phyloP scores from a whole-genome alignment of 306 rosid genomes.

The Styphnolobium japonicum region DNA sequence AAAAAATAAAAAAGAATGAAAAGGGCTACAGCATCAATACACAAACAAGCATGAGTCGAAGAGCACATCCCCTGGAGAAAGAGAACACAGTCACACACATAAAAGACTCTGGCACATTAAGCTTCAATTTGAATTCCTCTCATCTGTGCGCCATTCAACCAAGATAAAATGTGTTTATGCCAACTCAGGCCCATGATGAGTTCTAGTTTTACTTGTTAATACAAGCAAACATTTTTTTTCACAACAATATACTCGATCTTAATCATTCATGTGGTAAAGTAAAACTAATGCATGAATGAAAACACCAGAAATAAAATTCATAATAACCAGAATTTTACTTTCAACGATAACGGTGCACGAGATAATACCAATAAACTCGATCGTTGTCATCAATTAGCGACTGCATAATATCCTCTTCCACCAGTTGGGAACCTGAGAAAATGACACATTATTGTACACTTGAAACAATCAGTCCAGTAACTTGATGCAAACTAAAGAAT shows the following conservation, averaged over 20 bases:
- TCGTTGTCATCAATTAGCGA: constrained; percentile 54
- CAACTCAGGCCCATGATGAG: background rate
- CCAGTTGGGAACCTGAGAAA: constrained; percentile 39
- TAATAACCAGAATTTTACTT: constrained; percentile 16
- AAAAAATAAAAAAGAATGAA: background rate
- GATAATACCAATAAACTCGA: constrained; percentile 63
- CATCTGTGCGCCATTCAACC: background rate
- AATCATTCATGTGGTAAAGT: constrained; percentile 2
- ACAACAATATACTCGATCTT: background rate
- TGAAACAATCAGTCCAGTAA: constrained; percentile 8
- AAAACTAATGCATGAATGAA: background rate
- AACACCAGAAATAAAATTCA: constrained; percentile 4
- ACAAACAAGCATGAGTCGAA: background rate
- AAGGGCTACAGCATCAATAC: background rate
- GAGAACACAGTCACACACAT: background rate
- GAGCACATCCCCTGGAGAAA: background rate
- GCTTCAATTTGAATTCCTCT: background rate
- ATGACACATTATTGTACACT: constrained; percentile 13
- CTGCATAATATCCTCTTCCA: constrained; percentile 48
- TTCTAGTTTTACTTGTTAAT: background rate
- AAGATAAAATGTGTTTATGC: background rate
- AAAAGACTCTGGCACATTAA: background rate
- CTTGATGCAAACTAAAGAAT: constrained; percentile 9
- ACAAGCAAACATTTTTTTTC: background rate
- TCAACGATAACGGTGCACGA: constrained; percentile 31